Evolutionary conservation across 768 basidiomycete genomes (phyloP).

Genomic region (Hericium alpestre): DNA sequence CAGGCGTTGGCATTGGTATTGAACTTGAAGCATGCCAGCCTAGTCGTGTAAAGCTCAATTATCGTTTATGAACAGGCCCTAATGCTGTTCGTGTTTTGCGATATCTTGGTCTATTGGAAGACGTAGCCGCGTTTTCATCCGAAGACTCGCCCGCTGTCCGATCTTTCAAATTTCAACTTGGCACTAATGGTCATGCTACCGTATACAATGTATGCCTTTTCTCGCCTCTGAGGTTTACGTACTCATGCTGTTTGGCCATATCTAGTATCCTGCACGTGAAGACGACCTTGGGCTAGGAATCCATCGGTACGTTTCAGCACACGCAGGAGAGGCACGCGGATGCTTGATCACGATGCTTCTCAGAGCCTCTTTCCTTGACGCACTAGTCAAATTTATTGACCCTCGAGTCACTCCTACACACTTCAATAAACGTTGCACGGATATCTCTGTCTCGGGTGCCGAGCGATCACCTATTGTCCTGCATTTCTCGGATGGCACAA

Average conservation of each 20-base stretch:
- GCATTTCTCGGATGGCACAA: conserved; percentile 39
- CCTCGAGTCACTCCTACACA: conserved; percentile 24
- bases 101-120: conserved; percentile 33
- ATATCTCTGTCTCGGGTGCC: conserved; percentile 8
- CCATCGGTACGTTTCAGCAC: not conserved
- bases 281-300: not conserved
- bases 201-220: conserved; percentile 32
- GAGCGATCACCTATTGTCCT: conserved; percentile 22
- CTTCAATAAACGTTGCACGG: conserved; percentile 39
- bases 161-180: conserved; percentile 34
- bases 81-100: conserved; percentile 38
- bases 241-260: no score
- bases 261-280: not conserved
- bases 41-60: not conserved
- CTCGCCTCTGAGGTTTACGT: no score
- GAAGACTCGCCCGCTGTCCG: conserved; percentile 21
- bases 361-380: conserved; percentile 31
- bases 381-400: conserved; percentile 33
- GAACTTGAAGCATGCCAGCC: not conserved
- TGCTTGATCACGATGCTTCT: not conserved
- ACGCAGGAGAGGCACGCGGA: not conserved
- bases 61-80: conserved; percentile 25
- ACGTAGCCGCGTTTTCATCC: conserved; percentile 28
- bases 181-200: conserved; percentile 28
- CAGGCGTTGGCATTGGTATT: not conserved